These are phyloP conservation scores for Xylaria sp. DNA, from an alignment of 2,329 filamentous ascomycete genomes.

Conservation along the genomic window DNA sequence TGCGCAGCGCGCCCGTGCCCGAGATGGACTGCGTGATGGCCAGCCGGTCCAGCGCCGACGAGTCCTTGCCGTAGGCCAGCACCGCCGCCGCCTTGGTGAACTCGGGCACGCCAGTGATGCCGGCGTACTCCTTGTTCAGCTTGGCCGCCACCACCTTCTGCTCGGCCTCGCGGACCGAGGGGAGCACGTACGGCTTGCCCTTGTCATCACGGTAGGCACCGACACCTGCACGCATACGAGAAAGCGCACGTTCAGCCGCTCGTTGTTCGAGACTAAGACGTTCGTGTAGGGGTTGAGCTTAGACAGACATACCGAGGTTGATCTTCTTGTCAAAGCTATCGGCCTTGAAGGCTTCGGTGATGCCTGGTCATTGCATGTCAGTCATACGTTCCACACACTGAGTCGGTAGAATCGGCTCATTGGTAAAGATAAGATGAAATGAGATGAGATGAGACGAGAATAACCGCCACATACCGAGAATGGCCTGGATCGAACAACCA, in stretches of 20 bases:
- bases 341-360: constrained; percentile 99
- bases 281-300: constrained; percentile 14
- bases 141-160: constrained; percentile 80
- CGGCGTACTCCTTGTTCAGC: constrained; percentile 97
- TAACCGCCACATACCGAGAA: constrained; percentile 70
- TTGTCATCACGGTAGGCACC: constrained; percentile 98
- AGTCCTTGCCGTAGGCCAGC: constrained; percentile 89
- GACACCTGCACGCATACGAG: constrained; percentile 68
- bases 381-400: not conserved
- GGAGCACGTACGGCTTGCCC: constrained; percentile 97
- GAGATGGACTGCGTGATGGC: constrained; percentile 98
- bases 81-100: constrained; percentile 93
- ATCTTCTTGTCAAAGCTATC: constrained; percentile 95
- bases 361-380: constrained; percentile 61
- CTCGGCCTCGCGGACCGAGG: constrained; percentile 90
- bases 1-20: constrained; percentile 93
- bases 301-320: constrained; percentile 77
- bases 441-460: constrained; percentile 11
- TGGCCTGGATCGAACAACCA: constrained; percentile 65
- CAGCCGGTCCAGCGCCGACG: constrained; percentile 78
- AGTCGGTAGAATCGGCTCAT: not conserved
- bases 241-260: constrained; percentile 30
- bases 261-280: not conserved
- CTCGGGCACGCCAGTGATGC: constrained; percentile 93
- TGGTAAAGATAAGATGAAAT: too few species aligned